Conservation (phyloP, 768 basidiomycete species). For the Boletus huronensis region DNA sequence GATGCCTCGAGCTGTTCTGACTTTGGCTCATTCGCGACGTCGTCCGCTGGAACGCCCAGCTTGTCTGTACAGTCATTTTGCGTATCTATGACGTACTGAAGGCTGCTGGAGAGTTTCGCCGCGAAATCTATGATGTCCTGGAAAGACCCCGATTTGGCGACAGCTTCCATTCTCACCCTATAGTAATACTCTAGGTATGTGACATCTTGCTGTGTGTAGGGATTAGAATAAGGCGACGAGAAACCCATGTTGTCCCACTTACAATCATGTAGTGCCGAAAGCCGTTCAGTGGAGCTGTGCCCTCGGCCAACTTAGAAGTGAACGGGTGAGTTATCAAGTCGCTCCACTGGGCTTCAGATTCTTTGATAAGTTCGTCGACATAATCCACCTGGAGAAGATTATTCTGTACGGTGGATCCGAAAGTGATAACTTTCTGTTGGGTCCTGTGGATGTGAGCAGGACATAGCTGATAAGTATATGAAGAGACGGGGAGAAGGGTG, state of each 20-base stretch:
- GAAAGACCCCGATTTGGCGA: background rate
- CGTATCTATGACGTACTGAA: background rate
- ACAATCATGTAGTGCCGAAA: slow-evolving; percentile 8
- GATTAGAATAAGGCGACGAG: background rate
- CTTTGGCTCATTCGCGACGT: background rate
- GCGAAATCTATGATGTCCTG: background rate
- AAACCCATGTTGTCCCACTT: background rate
- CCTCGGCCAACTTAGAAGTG: background rate
- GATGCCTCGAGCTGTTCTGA: background rate
- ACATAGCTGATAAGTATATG: background rate
- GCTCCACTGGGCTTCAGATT: background rate
- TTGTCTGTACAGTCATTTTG: background rate
- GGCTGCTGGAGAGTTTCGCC: background rate
- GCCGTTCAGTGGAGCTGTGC: background rate
- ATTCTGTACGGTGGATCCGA: background rate
- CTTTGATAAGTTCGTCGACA: background rate
- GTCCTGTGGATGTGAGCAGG: background rate
- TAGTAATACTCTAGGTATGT: slow-evolving; percentile 5
- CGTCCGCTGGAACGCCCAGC: background rate
- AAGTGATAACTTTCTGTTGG: background rate
- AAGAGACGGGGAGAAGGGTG: background rate
- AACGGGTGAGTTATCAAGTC: background rate
- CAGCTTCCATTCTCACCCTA: background rate
- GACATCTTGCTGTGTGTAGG: slow-evolving; percentile 6
- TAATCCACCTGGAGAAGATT: background rate